These are phyloP conservation scores for Carpinus viminea DNA, from an alignment of 306 rosid species.

Conservation along the genomic window DNA sequence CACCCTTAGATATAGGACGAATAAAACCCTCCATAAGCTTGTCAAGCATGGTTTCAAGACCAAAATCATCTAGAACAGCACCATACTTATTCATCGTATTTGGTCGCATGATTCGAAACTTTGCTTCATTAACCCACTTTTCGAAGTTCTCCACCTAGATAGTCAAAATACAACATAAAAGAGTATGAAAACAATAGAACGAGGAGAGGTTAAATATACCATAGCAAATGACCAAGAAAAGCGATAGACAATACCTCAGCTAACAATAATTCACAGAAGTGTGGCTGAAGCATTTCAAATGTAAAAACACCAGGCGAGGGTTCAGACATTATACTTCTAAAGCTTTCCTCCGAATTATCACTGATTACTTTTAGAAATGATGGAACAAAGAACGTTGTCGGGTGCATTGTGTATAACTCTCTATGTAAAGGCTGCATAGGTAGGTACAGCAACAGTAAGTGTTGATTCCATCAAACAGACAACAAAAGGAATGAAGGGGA, in stretches of 20 bases:
- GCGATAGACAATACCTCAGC: constrained; percentile 68
- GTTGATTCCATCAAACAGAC: constrained; percentile 12
- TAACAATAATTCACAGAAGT: constrained; percentile 70
- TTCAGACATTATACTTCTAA: constrained; percentile 66
- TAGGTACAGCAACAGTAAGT: constrained; percentile 18
- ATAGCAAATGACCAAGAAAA: constrained; percentile 17
- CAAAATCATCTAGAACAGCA: constrained; percentile 96
- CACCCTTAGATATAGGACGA: constrained; percentile 84
- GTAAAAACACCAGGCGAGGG: constrained; percentile 69
- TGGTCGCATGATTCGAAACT: constrained; percentile 89
- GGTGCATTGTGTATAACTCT: constrained; percentile 68
- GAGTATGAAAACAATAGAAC: constrained; percentile 6
- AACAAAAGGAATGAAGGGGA: neutral
- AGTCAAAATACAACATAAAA: constrained; percentile 36
- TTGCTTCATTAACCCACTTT: constrained; percentile 79
- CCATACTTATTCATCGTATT: constrained; percentile 90
- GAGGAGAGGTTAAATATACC: constrained; percentile 15
- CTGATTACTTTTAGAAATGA: constrained; percentile 74
- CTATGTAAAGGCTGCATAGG: constrained; percentile 60
- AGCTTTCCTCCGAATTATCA: constrained; percentile 78
- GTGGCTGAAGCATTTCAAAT: constrained; percentile 83
- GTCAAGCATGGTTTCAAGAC: constrained; percentile 85
- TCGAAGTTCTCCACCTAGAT: constrained; percentile 82
- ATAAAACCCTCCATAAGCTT: constrained; percentile 79
- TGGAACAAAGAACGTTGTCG: constrained; percentile 70